phyloP scores from a whole-genome alignment of 1,284 basidiomycete species.

The Apiotrichum domesticum region DNA sequence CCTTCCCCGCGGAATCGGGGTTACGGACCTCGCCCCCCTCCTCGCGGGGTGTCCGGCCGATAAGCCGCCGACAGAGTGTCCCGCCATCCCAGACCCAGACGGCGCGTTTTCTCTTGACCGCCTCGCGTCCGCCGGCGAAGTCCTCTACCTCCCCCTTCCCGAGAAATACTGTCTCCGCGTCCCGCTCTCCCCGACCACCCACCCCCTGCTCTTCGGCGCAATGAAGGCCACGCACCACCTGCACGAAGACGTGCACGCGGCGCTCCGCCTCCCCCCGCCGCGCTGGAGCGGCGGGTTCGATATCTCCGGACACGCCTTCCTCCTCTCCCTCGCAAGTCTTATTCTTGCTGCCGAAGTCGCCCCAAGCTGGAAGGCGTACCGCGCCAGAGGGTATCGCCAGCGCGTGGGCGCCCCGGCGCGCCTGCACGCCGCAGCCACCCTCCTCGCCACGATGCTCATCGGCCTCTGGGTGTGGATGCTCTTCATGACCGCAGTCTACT shows the following conservation, averaged over 20 bases:
- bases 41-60: not conserved
- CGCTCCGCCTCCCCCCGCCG: constrained; percentile 45
- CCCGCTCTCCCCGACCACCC: constrained; percentile 56
- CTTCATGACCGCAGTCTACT: constrained; percentile 78
- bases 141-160: constrained; percentile 24
- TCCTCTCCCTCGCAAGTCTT: constrained; percentile 75
- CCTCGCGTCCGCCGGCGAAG: constrained; percentile 12
- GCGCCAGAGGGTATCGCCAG: not conserved
- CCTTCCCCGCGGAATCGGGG: constrained; percentile 49
- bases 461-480: constrained; percentile 67
- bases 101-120: constrained; percentile 31
- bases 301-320: constrained; percentile 88
- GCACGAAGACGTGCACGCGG: constrained; percentile 5
- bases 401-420: not conserved
- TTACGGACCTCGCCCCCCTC: constrained; percentile 5
- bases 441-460: constrained; percentile 49
- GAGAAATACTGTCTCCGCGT: constrained; percentile 56
- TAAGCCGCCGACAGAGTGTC: too few species aligned
- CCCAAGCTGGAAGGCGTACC: constrained; percentile 33
- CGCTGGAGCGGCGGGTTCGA: constrained; percentile 70
- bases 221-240: constrained; percentile 12
- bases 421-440: constrained; percentile 16
- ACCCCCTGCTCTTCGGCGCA: constrained; percentile 59
- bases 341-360: constrained; percentile 72
- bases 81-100: not conserved